Percentiles rank a stretch among this genome's conserved stretches.
Conservation (phyloP, 1,284 basidiomycete species). For the Apiotrichum veenhuisii region DNA sequence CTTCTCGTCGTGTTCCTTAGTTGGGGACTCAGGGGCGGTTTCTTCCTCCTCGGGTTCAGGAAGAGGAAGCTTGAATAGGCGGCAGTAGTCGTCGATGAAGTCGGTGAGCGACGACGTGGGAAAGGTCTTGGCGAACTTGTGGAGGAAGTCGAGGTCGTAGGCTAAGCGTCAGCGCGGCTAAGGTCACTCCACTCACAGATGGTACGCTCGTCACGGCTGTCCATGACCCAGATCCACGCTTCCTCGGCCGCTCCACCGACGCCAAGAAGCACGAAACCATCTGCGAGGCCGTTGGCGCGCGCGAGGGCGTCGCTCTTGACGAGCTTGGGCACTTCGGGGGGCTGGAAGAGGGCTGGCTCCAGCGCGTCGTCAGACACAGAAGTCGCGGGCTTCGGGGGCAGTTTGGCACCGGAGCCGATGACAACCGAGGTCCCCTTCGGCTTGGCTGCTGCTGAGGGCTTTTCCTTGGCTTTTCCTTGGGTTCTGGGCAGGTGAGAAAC, state of each 20-base stretch:
- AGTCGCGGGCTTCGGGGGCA: conserved; percentile 1
- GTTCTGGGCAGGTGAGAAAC: conserved; percentile 1
- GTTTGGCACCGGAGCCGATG: neutral
- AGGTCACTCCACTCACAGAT: conserved; percentile 56
- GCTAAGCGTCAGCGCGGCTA: conserved; percentile 38
- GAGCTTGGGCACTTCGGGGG: conserved; percentile 51
- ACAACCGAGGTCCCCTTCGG: neutral
- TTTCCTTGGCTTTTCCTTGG: conserved; percentile 7
- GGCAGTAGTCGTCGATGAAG: conserved; percentile 66
- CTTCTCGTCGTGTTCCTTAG: conserved; percentile 33
- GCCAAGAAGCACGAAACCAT: conserved; percentile 46
- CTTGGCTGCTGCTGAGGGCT: neutral
- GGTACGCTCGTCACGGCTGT: conserved; percentile 67
- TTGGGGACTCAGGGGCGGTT: conserved; percentile 9
- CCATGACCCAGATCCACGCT: conserved; percentile 59
- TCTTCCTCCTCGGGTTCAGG: conserved; percentile 53
- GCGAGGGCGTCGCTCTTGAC: conserved; percentile 44
- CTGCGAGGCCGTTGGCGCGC: conserved; percentile 46
- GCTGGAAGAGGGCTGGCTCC: conserved; percentile 23
- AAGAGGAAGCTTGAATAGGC: conserved; percentile 58
- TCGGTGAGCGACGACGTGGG: conserved; percentile 59
- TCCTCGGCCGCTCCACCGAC: conserved; percentile 38
- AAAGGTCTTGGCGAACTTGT: conserved; percentile 66
- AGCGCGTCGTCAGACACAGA: neutral
- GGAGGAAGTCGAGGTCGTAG: conserved; percentile 63